These are phyloP conservation scores for Microcera coccophila DNA, from an alignment of 2,329 filamentous ascomycete genomes.

Conservation along the genomic window DNA sequence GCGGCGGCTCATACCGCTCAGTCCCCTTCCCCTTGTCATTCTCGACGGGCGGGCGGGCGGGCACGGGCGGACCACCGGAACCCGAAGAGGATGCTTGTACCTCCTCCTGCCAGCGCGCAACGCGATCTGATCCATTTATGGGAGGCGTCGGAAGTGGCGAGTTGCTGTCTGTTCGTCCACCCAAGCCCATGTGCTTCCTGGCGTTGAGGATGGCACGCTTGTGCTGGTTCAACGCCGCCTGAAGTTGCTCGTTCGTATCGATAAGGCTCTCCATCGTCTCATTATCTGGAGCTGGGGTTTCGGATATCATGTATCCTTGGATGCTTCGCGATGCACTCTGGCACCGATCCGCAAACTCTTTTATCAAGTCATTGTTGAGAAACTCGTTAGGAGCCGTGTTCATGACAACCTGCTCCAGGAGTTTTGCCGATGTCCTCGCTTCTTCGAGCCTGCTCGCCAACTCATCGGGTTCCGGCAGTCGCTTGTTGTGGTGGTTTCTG, in stretches of 20 bases:
- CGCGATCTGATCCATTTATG: constrained; percentile 30
- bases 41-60: constrained; percentile 12
- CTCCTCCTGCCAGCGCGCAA: constrained; percentile 11
- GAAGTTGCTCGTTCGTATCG: constrained; percentile 88
- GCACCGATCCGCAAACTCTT: constrained; percentile 87
- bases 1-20: constrained; percentile 24
- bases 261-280: constrained; percentile 92
- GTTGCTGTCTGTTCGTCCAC: constrained; percentile 27
- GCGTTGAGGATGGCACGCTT: constrained; percentile 72
- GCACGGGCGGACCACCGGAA: constrained; percentile 11
- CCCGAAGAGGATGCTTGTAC: constrained; percentile 13
- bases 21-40: constrained; percentile 37
- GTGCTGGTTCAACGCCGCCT: constrained; percentile 76
- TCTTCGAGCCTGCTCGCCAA: constrained; percentile 82
- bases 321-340: constrained; percentile 75
- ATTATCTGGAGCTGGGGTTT: constrained; percentile 79
- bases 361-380: constrained; percentile 78
- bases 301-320: constrained; percentile 78
- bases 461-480: constrained; percentile 67
- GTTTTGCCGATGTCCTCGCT: constrained; percentile 81
- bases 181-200: constrained; percentile 49
- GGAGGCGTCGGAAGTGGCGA: constrained; percentile 27
- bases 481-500: constrained; percentile 45
- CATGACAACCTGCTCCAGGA: constrained; percentile 87
- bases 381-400: constrained; percentile 76